Evolutionary conservation across 176 grass and related monocot species (phyloP).

Genomic region (Avena sativa): DNA sequence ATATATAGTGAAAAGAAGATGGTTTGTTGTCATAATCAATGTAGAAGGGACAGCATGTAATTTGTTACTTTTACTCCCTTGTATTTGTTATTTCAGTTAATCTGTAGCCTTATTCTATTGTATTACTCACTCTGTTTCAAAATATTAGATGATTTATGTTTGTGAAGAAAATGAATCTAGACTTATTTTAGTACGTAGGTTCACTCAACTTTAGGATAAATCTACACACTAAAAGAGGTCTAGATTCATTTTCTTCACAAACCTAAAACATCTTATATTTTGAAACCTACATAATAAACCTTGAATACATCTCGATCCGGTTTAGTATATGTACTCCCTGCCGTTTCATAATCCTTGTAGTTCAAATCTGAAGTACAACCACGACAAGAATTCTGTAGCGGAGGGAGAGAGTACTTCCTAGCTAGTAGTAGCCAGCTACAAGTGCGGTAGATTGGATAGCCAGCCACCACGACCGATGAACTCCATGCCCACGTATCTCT

Average conservation of each 20-base stretch:
- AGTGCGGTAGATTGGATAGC: conserved; percentile 30
- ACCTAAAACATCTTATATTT: no score
- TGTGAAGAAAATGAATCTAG: no score
- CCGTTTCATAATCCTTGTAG: background rate
- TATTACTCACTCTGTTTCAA: no score
- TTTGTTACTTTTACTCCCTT: background rate
- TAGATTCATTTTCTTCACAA: no score
- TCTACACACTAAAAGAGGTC: no score
- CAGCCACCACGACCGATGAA: conserved; percentile 53
- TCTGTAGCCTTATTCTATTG: background rate
- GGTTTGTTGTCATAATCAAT: background rate
- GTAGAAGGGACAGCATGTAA: background rate
- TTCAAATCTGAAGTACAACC: no score
- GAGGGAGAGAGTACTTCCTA: background rate
- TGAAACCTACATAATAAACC: background rate
- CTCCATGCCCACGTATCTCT: conserved; percentile 29
- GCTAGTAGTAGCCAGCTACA: background rate
- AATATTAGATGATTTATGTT: no score
- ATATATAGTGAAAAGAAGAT: background rate
- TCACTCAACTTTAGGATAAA: no score
- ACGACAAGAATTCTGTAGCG: no score
- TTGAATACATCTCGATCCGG: background rate
- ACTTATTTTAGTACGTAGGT: no score
- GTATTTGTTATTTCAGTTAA: background rate
- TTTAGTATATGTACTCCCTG: background rate